Percentiles rank a stretch among this genome's conserved stretches.
These are phyloP conservation scores for Anaeromyces robustus DNA, from an alignment of 192 early-diverging fungal species.

Conservation along the genomic window DNA sequence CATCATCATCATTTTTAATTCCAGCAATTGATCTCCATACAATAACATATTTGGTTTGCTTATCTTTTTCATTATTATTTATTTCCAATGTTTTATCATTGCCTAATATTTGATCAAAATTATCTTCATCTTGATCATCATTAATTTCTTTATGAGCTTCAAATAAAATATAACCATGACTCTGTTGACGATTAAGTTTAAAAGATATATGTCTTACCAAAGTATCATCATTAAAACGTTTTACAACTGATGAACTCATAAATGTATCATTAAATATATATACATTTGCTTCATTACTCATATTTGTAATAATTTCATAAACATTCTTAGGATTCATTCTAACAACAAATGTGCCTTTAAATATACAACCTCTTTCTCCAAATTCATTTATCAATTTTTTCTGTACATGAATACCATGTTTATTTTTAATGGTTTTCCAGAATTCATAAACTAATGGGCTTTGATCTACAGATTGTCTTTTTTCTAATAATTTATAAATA, in stretches of 20 bases:
- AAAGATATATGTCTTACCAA: background rate
- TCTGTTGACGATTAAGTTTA: background rate
- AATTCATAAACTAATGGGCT: background rate
- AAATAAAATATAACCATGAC: background rate
- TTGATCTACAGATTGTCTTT: background rate
- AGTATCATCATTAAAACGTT: background rate
- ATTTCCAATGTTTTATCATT: background rate
- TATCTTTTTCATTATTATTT: background rate
- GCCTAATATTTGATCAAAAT: background rate
- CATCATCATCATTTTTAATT: background rate
- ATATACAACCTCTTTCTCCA: background rate
- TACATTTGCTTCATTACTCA: background rate
- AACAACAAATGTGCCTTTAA: background rate
- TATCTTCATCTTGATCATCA: background rate
- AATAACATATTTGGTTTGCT: background rate
- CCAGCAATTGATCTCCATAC: background rate
- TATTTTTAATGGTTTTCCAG: background rate
- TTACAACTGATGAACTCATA: background rate
- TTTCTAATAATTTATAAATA: background rate
- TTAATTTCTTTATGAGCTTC: background rate
- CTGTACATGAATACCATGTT: background rate
- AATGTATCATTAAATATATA: background rate
- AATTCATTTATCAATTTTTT: background rate
- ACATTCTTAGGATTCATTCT: background rate
- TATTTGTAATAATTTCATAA: background rate